Conservation (phyloP, 768 basidiomycete species). For the Leccinum truebloodii region DNA sequence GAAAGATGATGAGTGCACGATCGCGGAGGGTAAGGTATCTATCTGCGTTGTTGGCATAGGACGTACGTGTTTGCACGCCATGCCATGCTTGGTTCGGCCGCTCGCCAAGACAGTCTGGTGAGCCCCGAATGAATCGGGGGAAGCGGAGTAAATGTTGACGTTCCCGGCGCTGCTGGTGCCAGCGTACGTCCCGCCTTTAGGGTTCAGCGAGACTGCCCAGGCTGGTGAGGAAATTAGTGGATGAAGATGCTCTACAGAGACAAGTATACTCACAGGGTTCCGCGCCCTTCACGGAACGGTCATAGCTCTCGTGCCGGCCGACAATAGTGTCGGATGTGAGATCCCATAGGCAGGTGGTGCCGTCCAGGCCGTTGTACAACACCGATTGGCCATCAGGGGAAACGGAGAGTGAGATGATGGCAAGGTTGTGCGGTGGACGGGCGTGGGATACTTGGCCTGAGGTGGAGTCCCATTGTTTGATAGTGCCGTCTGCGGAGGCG, state of each 20-base stretch:
- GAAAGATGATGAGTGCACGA: slow-evolving; percentile 2
- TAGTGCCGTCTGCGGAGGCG: slow-evolving; percentile 74
- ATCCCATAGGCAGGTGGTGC: slow-evolving; percentile 77
- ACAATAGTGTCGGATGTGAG: slow-evolving; percentile 58
- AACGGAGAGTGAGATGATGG: slow-evolving; percentile 78
- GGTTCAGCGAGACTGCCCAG: slow-evolving; percentile 84
- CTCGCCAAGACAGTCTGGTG: slow-evolving; percentile 58
- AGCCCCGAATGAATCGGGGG: slow-evolving; percentile 64
- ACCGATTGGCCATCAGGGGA: slow-evolving; percentile 64
- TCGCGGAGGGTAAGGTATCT: neutral
- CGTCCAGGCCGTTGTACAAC: slow-evolving; percentile 83
- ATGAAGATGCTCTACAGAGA: neutral
- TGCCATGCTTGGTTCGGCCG: slow-evolving; percentile 76
- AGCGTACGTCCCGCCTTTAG: slow-evolving; percentile 70
- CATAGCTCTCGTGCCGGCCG: slow-evolving; percentile 74
- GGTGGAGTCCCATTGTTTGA: slow-evolving; percentile 70
- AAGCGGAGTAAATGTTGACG: slow-evolving; percentile 70
- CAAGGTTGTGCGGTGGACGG: slow-evolving; percentile 78
- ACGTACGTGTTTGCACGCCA: slow-evolving; percentile 71
- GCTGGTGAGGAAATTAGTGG: slow-evolving; percentile 42
- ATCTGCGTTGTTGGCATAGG: neutral
- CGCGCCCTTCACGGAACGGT: slow-evolving; percentile 48
- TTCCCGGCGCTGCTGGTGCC: slow-evolving; percentile 74
- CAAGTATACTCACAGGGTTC: slow-evolving; percentile 63
- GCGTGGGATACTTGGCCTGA: slow-evolving; percentile 63